phyloP scores from a whole-genome alignment of 2,329 filamentous ascomycete genomes.

The Cladophialophora bantiana region DNA sequence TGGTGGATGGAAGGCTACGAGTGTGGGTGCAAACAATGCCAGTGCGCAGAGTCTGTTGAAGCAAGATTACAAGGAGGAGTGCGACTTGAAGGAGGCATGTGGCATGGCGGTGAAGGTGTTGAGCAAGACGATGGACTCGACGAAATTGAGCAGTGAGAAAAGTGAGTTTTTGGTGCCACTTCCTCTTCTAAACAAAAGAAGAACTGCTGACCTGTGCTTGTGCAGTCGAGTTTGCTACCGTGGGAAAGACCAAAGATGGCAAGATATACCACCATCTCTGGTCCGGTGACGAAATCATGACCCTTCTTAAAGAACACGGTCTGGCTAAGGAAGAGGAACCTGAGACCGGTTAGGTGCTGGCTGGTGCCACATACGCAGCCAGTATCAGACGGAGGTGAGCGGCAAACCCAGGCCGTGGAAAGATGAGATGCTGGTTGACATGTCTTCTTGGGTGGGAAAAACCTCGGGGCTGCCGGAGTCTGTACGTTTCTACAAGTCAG shows the following conservation, averaged over 20 bases:
- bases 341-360: constrained; percentile 58
- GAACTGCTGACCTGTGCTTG: constrained; percentile 33
- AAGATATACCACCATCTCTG: constrained; percentile 98
- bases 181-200: background rate
- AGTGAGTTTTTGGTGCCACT: constrained; percentile 65
- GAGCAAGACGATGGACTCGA: constrained; percentile 99
- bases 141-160: constrained; percentile 98
- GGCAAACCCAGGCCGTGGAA: background rate
- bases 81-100: constrained; percentile 93
- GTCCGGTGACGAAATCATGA: constrained; percentile 95
- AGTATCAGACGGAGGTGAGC: background rate
- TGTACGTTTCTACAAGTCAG: constrained; percentile 2
- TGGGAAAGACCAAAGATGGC: constrained; percentile 91
- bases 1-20: constrained; percentile 98
- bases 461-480: background rate
- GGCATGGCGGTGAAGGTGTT: constrained; percentile 97
- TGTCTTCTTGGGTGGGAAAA: background rate
- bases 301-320: constrained; percentile 92
- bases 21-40: constrained; percentile 96
- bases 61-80: constrained; percentile 99
- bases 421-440: background rate
- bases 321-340: constrained; percentile 83
- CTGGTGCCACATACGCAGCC: background rate
- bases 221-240: constrained; percentile 95
- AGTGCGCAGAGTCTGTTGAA: constrained; percentile 96